Conservation (phyloP, 2,329 filamentous ascomycete species). For the Pleoardoris graminearum region DNA sequence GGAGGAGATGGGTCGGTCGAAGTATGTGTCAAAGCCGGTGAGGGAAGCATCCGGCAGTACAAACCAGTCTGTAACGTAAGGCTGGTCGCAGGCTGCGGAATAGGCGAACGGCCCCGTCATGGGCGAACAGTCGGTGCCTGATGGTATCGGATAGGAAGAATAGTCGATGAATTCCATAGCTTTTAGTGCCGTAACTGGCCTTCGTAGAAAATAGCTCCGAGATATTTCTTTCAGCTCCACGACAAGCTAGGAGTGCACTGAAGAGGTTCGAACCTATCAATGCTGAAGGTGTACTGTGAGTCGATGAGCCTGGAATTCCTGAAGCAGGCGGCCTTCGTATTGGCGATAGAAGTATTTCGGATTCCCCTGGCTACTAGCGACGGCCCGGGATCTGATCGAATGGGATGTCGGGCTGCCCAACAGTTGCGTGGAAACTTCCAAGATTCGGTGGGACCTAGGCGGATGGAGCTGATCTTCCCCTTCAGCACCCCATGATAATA, state of each 20-base stretch:
- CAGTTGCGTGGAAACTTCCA: constrained; percentile 1
- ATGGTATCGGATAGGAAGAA: constrained; percentile 24
- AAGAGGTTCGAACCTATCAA: constrained; percentile 4
- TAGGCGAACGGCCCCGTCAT: constrained; percentile 26
- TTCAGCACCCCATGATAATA: background rate
- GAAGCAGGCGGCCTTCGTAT: background rate
- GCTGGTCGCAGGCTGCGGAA: constrained; percentile 28
- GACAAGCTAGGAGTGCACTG: too few species aligned
- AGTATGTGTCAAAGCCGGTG: constrained; percentile 31
- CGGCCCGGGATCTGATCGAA: background rate
- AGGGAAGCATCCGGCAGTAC: constrained; percentile 29
- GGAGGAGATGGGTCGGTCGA: constrained; percentile 31
- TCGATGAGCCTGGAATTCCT: background rate
- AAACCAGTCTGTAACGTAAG: constrained; percentile 30
- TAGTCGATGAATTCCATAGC: constrained; percentile 27
- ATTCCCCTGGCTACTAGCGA: background rate
- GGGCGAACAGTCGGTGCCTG: constrained; percentile 32
- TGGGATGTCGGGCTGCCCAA: background rate
- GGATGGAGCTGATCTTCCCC: background rate
- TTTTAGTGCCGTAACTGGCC: too few species aligned
- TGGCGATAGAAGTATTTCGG: background rate
- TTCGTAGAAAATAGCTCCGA: too few species aligned
- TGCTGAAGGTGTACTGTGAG: background rate
- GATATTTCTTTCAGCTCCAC: too few species aligned
- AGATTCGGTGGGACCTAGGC: background rate